Evolutionary conservation across 2,329 filamentous ascomycete genomes (phyloP).

Genomic region (Ophiostoma quercus): DNA sequence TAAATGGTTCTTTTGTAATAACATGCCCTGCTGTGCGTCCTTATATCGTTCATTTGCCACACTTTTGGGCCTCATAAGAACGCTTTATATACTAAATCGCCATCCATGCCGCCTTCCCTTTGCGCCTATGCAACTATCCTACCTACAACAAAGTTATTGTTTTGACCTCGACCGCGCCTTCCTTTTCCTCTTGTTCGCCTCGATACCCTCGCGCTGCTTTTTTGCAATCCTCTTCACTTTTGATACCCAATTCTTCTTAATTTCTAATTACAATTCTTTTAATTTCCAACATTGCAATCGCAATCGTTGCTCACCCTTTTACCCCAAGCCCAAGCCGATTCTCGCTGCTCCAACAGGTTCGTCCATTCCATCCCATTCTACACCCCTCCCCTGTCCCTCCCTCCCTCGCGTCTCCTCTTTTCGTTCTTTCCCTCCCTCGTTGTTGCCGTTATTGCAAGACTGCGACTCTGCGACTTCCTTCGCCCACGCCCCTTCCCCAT

Average conservation of each 20-base stretch:
- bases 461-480: neutral
- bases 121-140: no score
- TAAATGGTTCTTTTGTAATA: neutral
- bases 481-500: constrained; percentile 4
- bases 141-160: no score
- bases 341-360: neutral
- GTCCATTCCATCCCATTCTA: neutral
- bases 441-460: neutral
- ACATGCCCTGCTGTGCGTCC: neutral
- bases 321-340: neutral
- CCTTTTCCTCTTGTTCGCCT: no score
- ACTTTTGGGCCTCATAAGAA: no score
- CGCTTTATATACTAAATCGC: no score
- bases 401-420: constrained; percentile 10
- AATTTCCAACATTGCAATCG: neutral
- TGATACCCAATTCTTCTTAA: neutral
- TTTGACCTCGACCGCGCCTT: no score
- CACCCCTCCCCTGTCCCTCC: constrained; percentile 10
- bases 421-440: constrained; percentile 1
- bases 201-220: no score
- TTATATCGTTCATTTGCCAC: no score
- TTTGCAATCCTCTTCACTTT: no score
- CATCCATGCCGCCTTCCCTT: no score
- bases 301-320: neutral
- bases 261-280: neutral